phyloP scores from a whole-genome alignment of 2,329 filamentous ascomycete species.

The Fusarium incarnatum region DNA sequence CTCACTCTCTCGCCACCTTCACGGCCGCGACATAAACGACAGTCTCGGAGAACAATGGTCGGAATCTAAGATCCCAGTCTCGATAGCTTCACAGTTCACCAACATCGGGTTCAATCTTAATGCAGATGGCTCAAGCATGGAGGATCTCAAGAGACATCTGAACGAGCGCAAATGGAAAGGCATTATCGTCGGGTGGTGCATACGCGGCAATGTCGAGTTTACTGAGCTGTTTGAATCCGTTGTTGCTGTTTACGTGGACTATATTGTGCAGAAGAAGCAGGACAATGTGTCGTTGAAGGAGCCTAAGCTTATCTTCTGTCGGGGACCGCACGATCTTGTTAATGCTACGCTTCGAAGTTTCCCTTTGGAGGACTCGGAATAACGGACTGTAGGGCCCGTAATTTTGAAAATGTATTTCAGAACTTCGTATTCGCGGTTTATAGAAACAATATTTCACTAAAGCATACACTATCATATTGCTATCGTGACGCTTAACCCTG shows the following conservation, averaged over 20 bases:
- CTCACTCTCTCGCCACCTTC: constrained; percentile 10
- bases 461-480: background rate
- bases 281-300: background rate
- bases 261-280: background rate
- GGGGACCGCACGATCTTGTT: constrained; percentile 2
- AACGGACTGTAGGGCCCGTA: fast-evolving
- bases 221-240: constrained; percentile 17
- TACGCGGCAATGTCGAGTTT: constrained; percentile 6
- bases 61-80: background rate
- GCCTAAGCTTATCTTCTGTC: constrained; percentile 26
- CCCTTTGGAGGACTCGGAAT: background rate
- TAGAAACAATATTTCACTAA: background rate
- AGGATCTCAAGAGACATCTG: background rate
- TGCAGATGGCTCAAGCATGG: background rate
- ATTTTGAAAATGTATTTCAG: background rate
- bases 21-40: background rate
- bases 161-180: background rate
- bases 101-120: constrained; percentile 23
- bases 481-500: background rate
- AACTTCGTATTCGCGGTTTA: background rate
- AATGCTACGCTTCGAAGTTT: constrained; percentile 22
- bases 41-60: constrained; percentile 14
- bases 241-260: background rate
- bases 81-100: background rate
- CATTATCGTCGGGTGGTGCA: constrained; percentile 16